Evolutionary conservation across 495 filamentous ascomycete species (phyloP), one percentile per base, ranked within the genome.

Genomic region (Choiromyces venosus): DNA sequence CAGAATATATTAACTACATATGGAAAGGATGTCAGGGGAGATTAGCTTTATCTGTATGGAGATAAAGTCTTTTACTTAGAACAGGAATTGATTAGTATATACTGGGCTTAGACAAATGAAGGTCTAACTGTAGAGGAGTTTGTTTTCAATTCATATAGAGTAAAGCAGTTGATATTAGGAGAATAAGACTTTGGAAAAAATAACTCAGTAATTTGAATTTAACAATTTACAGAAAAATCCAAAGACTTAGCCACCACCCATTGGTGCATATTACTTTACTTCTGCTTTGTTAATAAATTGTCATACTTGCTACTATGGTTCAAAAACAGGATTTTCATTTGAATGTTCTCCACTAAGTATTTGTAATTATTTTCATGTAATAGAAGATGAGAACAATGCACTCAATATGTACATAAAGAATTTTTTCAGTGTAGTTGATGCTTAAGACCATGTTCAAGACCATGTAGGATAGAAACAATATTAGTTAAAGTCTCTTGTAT

Each of bases 121-220:
- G 7, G 4, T 0, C 12, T n/a, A 3, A 52, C 6, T 8, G 0
- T 12, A 9, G 2, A 25, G 1, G 2, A 25, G 4, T n/a, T n/a
- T n/a, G 21, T 25, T 25, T 52, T 52, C 1, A 52, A 52, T 52
- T 2, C 21, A 0, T 52, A 52, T 25, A 52, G n/a, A n/a, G n/a
- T 9, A 52, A 52, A 52, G 46, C n/a, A 12, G 4, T 0, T 0
- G 46, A 25, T 44, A 18, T 44, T 18, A 52, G n/a, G n/a, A 25
- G 46, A 52, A 52, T 52, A 9, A 9, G 21, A 9, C 46, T 52
- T 52, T 25, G 21, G 21, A 6, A 52, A 52, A n/a, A 9, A 52
- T 25, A 0, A 52, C 46, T n/a, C 46, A 52, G 21, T 52, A 25
- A 0, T 52, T 52, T 52, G 46, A 25, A 52, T 52, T 52, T 25